phyloP scores from a whole-genome alignment of 208 protist species.

The Acanthamoeba royreba region DNA sequence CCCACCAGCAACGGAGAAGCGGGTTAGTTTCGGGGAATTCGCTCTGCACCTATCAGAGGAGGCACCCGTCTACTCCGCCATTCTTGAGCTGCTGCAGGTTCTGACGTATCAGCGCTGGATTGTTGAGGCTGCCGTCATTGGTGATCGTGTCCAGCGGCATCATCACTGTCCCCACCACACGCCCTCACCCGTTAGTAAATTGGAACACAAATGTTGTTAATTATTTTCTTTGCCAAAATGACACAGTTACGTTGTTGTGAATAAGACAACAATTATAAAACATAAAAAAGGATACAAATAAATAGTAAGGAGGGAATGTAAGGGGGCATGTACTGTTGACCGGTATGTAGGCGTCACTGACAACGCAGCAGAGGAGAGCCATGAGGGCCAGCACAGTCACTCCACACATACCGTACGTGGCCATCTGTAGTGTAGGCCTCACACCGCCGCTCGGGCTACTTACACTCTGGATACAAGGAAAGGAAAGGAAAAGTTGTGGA shows the following conservation, averaged over 20 bases:
- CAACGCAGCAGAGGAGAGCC: not conserved
- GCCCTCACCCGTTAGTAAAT: not conserved
- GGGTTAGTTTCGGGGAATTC: not conserved
- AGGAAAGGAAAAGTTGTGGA: too few species aligned
- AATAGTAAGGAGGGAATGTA: not conserved
- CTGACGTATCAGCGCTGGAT: constrained; percentile 24
- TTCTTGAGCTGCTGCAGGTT: constrained; percentile 62
- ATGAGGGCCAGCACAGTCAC: not conserved
- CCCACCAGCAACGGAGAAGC: not conserved
- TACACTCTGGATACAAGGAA: too few species aligned
- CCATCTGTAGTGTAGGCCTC: too few species aligned
- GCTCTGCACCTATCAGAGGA: not conserved
- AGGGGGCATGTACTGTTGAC: not conserved
- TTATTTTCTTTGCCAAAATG: not conserved
- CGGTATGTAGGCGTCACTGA: not conserved
- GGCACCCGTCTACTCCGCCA: constrained; percentile 37
- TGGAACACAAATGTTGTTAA: not conserved
- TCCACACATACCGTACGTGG: too few species aligned
- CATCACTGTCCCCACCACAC: constrained; percentile 64
- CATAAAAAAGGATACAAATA: not conserved
- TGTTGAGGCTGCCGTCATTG: constrained; percentile 50
- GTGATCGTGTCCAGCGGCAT: constrained; percentile 68
- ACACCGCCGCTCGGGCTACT: too few species aligned
- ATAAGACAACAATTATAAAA: not conserved
- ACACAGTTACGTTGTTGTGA: not conserved